A percentile compares a stretch with the other conserved stretches of the same genome.
phyloP scores from a whole-genome alignment of 805 yeast species.

The Pichia scutulata region DNA sequence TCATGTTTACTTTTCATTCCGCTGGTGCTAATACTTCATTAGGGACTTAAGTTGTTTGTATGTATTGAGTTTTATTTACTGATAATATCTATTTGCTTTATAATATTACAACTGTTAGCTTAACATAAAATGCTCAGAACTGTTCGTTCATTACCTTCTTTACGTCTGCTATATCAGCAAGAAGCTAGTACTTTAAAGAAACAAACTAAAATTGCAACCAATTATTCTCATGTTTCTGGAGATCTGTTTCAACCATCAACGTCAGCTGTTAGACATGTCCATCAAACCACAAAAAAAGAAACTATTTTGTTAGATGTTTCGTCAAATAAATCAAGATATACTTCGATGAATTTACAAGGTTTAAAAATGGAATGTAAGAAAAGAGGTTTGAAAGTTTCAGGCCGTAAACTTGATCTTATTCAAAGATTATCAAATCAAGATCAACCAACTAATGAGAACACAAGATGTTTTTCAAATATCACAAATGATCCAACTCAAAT shows the following conservation, averaged over 20 bases:
- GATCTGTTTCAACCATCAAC: conserved; percentile 13
- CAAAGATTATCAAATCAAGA: conserved; percentile 23
- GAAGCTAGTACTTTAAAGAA: conserved; percentile 12
- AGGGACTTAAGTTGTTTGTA: not conserved
- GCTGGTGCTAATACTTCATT: not conserved
- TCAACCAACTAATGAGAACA: conserved; percentile 4
- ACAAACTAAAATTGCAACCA: not conserved
- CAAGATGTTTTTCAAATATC: conserved; percentile 6
- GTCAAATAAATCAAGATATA: conserved; percentile 19
- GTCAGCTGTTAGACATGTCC: conserved; percentile 22
- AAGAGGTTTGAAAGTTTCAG: conserved; percentile 55
- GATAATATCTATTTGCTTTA: not conserved
- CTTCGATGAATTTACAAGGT: conserved; percentile 43
- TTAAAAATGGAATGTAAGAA: conserved; percentile 52
- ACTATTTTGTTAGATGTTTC: conserved; percentile 23
- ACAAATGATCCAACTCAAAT: not conserved
- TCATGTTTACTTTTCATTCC: not conserved
- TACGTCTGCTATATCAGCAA: conserved; percentile 24
- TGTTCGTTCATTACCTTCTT: conserved; percentile 28
- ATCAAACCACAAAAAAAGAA: conserved; percentile 29
- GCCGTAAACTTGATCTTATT: conserved; percentile 51
- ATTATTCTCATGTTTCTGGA: conserved; percentile 6
- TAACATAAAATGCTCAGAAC: conserved; percentile 23
- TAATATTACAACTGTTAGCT: not conserved
- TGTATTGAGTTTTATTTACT: not conserved